Percentiles rank a stretch among this genome's conserved stretches.
phyloP scores from a whole-genome alignment of 345 rosid species.

The Rhizophora mangle region DNA sequence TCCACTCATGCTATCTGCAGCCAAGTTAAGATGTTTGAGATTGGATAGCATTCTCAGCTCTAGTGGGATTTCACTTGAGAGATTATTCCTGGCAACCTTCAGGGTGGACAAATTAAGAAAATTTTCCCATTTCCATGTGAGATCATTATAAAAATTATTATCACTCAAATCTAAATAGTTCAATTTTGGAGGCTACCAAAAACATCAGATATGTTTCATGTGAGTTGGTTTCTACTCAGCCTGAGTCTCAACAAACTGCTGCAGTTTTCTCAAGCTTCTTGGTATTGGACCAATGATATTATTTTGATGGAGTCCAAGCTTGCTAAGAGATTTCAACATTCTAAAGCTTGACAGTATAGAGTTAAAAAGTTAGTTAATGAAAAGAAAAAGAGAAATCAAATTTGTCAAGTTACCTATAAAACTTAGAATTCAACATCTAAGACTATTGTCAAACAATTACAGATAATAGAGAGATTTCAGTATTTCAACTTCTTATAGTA shows the following conservation, averaged over 20 bases:
- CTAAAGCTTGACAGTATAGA: too few relatives aligned
- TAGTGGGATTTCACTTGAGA: slow-evolving; percentile 19
- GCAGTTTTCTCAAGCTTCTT: slow-evolving; percentile 30
- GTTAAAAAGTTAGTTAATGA: too few relatives aligned
- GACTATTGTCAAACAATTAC: too few relatives aligned
- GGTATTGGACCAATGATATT: too few relatives aligned
- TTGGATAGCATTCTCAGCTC: slow-evolving; percentile 22
- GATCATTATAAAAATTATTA: slow-evolving; percentile 30
- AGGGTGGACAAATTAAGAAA: slow-evolving; percentile 18
- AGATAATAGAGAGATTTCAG: too few relatives aligned
- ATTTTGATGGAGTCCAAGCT: too few relatives aligned
- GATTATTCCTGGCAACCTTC: slow-evolving; percentile 20
- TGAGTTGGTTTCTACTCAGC: slow-evolving; percentile 30
- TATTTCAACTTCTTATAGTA: too few relatives aligned
- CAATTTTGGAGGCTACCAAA: slow-evolving; percentile 24
- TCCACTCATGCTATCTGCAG: slow-evolving; percentile 20
- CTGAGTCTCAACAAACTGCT: slow-evolving; percentile 26
- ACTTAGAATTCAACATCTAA: too few relatives aligned
- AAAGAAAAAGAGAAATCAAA: too few relatives aligned
- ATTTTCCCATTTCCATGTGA: slow-evolving; percentile 32
- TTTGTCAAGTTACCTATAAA: too few relatives aligned
- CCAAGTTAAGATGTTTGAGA: slow-evolving; percentile 20
- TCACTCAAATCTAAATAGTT: slow-evolving; percentile 29
- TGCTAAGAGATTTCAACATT: too few relatives aligned
- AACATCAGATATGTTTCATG: slow-evolving; percentile 28